These are phyloP conservation scores for Cucumis cinereus DNA, from an alignment of 306 rosid genomes.

Conservation along the genomic window DNA sequence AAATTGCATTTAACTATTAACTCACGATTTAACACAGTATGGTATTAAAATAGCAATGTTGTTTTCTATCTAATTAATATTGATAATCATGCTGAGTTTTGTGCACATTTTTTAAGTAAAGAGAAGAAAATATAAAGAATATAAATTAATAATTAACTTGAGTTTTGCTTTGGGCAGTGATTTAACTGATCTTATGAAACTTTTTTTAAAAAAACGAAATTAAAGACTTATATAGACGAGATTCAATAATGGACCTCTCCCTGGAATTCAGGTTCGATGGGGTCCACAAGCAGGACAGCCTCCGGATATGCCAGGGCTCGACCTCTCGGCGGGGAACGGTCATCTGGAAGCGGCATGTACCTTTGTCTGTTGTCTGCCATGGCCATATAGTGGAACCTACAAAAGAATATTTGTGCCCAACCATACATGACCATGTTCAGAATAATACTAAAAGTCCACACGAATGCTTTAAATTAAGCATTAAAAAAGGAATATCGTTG, in stretches of 20 bases:
- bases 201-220: no score
- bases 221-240: not conserved
- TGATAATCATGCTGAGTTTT: not conserved
- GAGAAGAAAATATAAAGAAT: not conserved
- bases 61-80: no score
- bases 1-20: no score
- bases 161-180: not conserved
- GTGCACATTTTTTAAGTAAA: not conserved
- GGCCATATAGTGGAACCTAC: constrained; percentile 77
- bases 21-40: no score
- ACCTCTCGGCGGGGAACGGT: constrained; percentile 41
- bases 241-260: constrained; percentile 46
- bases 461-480: not conserved
- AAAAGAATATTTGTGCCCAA: not conserved
- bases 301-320: constrained; percentile 52
- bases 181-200: not conserved
- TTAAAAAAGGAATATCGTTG: not conserved
- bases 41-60: no score
- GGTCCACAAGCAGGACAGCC: constrained; percentile 66
- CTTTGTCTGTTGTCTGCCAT: constrained; percentile 67
- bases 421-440: not conserved
- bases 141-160: not conserved
- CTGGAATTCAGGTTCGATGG: constrained; percentile 50
- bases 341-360: constrained; percentile 83
- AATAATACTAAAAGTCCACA: not conserved